phyloP scores from a whole-genome alignment of 768 basidiomycete species.

The Myochromella boudieri region DNA sequence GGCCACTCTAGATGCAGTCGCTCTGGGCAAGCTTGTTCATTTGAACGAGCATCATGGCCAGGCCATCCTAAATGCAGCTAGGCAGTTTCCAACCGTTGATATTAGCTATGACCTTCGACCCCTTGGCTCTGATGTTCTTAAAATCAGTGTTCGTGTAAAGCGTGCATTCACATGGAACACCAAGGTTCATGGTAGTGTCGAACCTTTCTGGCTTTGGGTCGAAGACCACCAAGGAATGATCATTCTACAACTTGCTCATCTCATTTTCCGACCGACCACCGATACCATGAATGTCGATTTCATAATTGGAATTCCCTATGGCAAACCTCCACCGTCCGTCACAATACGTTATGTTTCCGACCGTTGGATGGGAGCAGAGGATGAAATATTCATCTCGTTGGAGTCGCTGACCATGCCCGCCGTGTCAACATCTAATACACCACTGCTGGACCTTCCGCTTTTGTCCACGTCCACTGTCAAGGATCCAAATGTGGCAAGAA shows the following conservation, averaged over 20 bases:
- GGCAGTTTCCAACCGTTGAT: conserved; percentile 76
- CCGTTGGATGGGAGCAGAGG: conserved; percentile 91
- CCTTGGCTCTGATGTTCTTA: conserved; percentile 80
- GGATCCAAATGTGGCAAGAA: conserved; percentile 41
- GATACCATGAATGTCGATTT: conserved; percentile 67
- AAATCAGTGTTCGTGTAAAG: conserved; percentile 61
- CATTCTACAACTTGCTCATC: conserved; percentile 78
- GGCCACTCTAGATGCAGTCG: conserved; percentile 58
- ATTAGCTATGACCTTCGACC: conserved; percentile 76
- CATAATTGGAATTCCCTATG: conserved; percentile 68
- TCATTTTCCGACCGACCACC: conserved; percentile 70
- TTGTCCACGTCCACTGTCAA: conserved; percentile 57
- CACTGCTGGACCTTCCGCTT: conserved; percentile 73
- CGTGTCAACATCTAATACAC: conserved; percentile 53
- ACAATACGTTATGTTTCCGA: conserved; percentile 84
- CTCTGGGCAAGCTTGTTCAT: conserved; percentile 79
- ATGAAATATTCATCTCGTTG: conserved; percentile 62
- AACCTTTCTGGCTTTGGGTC: conserved; percentile 96
- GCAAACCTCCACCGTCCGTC: conserved; percentile 59
- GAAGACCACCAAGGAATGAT: conserved; percentile 81
- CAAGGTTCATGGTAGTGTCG: conserved; percentile 69
- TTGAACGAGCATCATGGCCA: conserved; percentile 84
- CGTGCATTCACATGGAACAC: conserved; percentile 79
- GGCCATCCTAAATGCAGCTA: conserved; percentile 76
- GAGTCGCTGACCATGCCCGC: conserved; percentile 76